Percentiles rank a stretch among this genome's conserved stretches.
phyloP scores from a whole-genome alignment of 257 asterid genomes.

The Petunia axillaris region DNA sequence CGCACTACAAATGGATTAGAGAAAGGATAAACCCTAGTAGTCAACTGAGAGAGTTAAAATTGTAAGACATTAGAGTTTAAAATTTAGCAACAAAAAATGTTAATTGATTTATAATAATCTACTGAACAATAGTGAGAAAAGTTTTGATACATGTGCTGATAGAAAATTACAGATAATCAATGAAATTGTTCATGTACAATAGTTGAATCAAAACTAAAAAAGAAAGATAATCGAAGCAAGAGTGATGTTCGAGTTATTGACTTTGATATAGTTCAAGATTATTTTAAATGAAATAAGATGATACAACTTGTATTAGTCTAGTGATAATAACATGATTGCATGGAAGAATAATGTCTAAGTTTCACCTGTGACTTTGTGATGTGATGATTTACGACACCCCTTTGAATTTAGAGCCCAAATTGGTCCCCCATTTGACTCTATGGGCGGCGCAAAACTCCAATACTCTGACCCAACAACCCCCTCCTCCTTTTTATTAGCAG shows the following conservation, averaged over 20 bases:
- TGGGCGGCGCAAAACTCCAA: slow-evolving; percentile 1
- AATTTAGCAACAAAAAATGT: too few relatives aligned
- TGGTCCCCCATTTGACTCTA: slow-evolving; percentile 15
- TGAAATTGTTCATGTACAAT: too few relatives aligned
- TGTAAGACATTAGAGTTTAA: too few relatives aligned
- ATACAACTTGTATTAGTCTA: neutral
- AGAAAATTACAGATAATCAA: too few relatives aligned
- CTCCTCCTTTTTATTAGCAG: neutral
- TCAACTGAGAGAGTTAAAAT: too few relatives aligned
- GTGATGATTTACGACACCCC: too few relatives aligned
- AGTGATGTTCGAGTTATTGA: neutral
- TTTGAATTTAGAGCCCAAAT: neutral
- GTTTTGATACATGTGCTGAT: too few relatives aligned
- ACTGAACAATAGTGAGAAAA: too few relatives aligned
- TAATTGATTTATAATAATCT: too few relatives aligned
- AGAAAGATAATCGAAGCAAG: neutral
- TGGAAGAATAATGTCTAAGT: neutral
- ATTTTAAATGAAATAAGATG: too few relatives aligned
- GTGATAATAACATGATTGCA: neutral
- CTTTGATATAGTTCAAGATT: neutral
- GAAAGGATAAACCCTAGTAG: too few relatives aligned
- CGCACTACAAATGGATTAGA: neutral
- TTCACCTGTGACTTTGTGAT: slow-evolving; percentile 4
- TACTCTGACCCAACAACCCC: neutral
- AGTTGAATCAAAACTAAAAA: too few relatives aligned